These are phyloP conservation scores for Rubroboletus satanas DNA, from an alignment of 768 basidiomycete genomes.

Conservation along the genomic window DNA sequence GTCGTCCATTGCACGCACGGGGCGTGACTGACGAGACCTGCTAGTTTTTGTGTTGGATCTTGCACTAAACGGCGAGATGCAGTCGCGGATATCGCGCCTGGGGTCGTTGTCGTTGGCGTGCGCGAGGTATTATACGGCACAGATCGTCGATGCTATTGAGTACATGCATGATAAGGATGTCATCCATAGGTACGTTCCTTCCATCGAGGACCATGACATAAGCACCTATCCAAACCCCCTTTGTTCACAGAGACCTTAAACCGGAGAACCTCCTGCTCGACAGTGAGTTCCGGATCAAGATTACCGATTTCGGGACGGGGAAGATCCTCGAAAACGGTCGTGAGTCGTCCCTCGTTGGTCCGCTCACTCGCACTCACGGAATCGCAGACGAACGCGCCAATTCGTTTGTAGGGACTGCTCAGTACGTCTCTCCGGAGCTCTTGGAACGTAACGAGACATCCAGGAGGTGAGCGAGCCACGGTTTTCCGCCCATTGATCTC, in stretches of 20 bases:
- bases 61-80: conserved; percentile 74
- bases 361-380: conserved; percentile 12
- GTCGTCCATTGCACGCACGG: conserved; percentile 25
- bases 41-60: conserved; percentile 78
- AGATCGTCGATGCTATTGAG: conserved; percentile 81
- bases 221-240: neutral
- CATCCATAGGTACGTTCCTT: conserved; percentile 64
- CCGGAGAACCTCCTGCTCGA: conserved; percentile 92
- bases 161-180: conserved; percentile 91
- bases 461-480: conserved; percentile 51
- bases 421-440: conserved; percentile 87
- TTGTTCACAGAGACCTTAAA: conserved; percentile 58
- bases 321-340: conserved; percentile 61
- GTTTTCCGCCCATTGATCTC: neutral
- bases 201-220: conserved; percentile 7
- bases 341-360: conserved; percentile 29
- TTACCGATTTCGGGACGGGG: conserved; percentile 97
- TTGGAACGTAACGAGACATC: conserved; percentile 70
- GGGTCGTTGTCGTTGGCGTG: conserved; percentile 85
- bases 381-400: conserved; percentile 49
- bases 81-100: conserved; percentile 62
- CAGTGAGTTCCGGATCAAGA: conserved; percentile 77
- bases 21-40: conserved; percentile 4
- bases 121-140: conserved; percentile 82
- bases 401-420: conserved; percentile 87